Evolutionary conservation across 768 basidiomycete genomes (phyloP).

Genomic region (Naganishia vaughanmartiniae): DNA sequence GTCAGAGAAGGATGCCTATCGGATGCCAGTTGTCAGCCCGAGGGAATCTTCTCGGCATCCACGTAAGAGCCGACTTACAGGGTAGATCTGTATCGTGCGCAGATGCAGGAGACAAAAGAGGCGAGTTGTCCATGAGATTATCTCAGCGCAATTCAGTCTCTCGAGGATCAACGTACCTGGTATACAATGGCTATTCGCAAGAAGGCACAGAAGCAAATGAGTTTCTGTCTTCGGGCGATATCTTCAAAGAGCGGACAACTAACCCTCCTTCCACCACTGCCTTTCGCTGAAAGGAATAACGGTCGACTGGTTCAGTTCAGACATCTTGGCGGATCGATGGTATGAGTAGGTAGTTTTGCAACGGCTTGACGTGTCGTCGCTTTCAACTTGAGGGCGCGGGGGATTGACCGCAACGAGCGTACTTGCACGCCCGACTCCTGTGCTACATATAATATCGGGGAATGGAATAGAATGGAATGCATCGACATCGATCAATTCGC

Average conservation of each 20-base stretch:
- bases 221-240: not conserved
- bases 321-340: not conserved
- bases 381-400: not conserved
- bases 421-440: not conserved
- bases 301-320: conserved; percentile 6
- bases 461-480: not conserved
- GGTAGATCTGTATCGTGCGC: conserved; percentile 5
- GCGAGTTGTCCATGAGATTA: not conserved
- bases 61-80: not conserved
- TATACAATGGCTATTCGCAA: conserved; percentile 56
- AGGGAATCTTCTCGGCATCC: not conserved
- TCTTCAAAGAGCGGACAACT: not conserved
- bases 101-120: not conserved
- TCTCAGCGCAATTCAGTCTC: not conserved
- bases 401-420: not conserved
- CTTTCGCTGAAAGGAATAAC: conserved; percentile 25
- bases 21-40: not conserved
- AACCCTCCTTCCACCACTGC: conserved; percentile 53
- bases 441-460: not conserved
- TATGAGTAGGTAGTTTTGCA: not conserved
- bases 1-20: conserved; percentile 62
- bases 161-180: conserved; percentile 51
- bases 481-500: not conserved
- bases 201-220: not conserved
- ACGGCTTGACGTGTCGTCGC: not conserved